A percentile compares a stretch with the other conserved stretches of the same genome.
Conservation (phyloP, 371 early-diverging fungal species). For the Fennellomyces sp. region DNA sequence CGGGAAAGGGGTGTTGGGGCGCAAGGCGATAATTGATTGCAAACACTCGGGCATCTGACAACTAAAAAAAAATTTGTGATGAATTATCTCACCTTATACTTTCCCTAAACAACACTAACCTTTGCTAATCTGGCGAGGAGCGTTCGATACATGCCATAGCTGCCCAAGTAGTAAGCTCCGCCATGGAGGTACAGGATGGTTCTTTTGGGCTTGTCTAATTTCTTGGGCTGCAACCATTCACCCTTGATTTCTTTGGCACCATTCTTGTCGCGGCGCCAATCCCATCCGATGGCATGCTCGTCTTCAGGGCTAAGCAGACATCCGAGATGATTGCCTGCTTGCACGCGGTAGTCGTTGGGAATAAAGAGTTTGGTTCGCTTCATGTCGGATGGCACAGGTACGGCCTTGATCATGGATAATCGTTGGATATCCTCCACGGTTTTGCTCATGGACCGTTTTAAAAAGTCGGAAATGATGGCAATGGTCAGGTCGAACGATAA, state of each 20-base stretch:
- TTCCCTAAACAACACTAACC: too few relatives aligned
- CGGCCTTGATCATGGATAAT: conserved; percentile 21
- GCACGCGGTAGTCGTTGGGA: conserved; percentile 27
- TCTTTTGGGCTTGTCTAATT: background rate
- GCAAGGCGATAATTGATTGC: conserved; percentile 80
- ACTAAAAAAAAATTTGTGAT: background rate
- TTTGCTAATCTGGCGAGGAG: conserved; percentile 43
- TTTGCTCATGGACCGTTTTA: conserved; percentile 23
- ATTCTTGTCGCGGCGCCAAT: conserved; percentile 34
- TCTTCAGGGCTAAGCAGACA: conserved; percentile 24
- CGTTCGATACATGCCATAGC: conserved; percentile 48
- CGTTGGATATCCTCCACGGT: conserved; percentile 47
- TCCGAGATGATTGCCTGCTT: conserved; percentile 27
- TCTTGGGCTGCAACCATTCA: conserved; percentile 34
- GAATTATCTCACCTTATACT: too few relatives aligned
- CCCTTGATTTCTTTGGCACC: conserved; percentile 27
- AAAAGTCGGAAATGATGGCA: conserved; percentile 32
- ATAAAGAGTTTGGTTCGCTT: conserved; percentile 23
- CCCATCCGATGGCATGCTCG: conserved; percentile 37
- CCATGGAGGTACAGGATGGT: conserved; percentile 70
- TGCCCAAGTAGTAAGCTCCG: conserved; percentile 67
- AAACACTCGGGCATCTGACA: conserved; percentile 29
- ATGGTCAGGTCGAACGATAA: conserved; percentile 38
- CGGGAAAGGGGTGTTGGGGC: conserved; percentile 84
- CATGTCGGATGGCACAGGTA: conserved; percentile 31